These are phyloP conservation scores for Aaosphaeria arxii DNA, from an alignment of 2,329 filamentous ascomycete species.

Conservation along the genomic window DNA sequence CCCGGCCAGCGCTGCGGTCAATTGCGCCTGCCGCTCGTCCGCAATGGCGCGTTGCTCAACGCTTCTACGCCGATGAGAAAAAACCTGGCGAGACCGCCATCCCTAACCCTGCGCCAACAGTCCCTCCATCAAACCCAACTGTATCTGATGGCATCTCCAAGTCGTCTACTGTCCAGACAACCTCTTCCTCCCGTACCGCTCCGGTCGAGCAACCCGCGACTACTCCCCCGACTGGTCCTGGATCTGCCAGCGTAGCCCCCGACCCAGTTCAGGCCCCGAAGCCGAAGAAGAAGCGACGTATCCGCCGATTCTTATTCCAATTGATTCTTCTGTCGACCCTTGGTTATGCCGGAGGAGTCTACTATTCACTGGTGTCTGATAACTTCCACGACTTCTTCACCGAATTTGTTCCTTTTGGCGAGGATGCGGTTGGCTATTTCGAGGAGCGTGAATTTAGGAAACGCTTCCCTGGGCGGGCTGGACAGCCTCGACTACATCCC, in stretches of 20 bases:
- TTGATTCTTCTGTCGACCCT: constrained; percentile 72
- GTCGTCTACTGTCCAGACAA: constrained; percentile 40
- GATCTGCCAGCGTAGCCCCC: constrained; percentile 41
- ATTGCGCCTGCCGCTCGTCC: constrained; percentile 30
- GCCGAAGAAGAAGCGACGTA: constrained; percentile 68
- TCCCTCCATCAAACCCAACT: constrained; percentile 36
- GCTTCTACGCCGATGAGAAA: constrained; percentile 52
- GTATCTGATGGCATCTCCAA: neutral
- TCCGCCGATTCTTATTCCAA: constrained; percentile 75
- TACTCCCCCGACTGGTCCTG: constrained; percentile 40
- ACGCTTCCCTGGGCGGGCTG: constrained; percentile 62
- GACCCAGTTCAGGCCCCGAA: constrained; percentile 42
- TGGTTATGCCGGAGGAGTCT: constrained; percentile 83
- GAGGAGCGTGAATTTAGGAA: constrained; percentile 93
- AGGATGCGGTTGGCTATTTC: constrained; percentile 91
- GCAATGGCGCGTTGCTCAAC: constrained; percentile 40
- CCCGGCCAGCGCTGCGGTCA: constrained; percentile 41
- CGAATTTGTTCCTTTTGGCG: constrained; percentile 90
- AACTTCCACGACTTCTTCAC: constrained; percentile 99
- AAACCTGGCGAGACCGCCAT: constrained; percentile 37
- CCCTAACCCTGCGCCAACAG: constrained; percentile 32
- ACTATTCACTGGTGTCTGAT: constrained; percentile 89
- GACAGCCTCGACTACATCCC: constrained; percentile 41
- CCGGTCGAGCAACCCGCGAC: constrained; percentile 30
- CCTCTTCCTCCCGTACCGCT: constrained; percentile 38